Evolutionary conservation across 441 rosid species (phyloP), one percentile per base, ranked within the genome.

Genomic region (Eruca vesicaria): DNA sequence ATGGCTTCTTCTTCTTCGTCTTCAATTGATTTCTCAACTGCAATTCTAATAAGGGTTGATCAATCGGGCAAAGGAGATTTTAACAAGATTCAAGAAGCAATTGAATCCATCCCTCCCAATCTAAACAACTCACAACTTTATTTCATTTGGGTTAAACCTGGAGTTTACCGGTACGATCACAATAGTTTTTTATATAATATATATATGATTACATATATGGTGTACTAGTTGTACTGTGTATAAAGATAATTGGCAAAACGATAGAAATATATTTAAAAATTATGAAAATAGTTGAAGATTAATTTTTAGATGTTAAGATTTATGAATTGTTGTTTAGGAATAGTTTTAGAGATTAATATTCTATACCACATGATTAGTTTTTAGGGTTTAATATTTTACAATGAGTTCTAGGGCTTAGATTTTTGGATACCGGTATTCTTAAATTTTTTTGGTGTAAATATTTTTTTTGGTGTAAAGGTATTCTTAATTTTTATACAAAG

Each of bases 51-150:
- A 20, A 80, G 78, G 35, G 96, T 92, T 31, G 96, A 89, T 83
- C 87, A 81, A 48, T 81, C 87, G 0, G 96, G 97, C 3, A 82
- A 79, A 21, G 96, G 96, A 63, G 90, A 92, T 73, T 90, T 86
- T 45, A 72, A 8, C 66, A 86, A 66, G 65, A 92, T 92, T 60
- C 91, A 90, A 73, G 94, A 84, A 23, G 97, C 96, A 16, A 73
- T 92, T 18, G 89, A 88, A 14, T 81, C 87, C 19, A 84, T 92
- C 71, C 92, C 94, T 10, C 75, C 88, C 11, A 72, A 72, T 66
- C 12, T 72, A 18, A 76, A 75, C 33, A 85, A 87, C 41, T 63
- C 78, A 2, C 71, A 85, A 2, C 59, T 76, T 38, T 68, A 82
- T 48, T 82, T 80, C 81, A 86, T 92, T 58, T 77, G 80, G 82